Evolutionary conservation across 1,139 yeast genomes (phyloP).

Genomic region (Komagataea norvegica): DNA sequence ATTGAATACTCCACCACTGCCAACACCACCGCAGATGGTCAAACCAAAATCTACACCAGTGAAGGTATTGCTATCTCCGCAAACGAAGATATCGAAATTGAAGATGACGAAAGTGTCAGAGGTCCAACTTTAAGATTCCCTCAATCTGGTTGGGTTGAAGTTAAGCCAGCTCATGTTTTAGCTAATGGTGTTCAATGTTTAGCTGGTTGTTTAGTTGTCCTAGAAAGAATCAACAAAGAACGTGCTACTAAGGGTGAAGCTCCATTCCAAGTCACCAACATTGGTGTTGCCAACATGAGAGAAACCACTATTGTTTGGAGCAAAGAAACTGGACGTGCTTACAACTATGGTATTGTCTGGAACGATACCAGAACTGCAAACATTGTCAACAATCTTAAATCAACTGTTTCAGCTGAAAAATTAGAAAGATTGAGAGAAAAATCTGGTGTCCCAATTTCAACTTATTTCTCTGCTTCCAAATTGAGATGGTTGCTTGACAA

Average conservation of each 20-base stretch:
- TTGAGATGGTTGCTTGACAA: slow-evolving; percentile 87
- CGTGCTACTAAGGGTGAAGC: slow-evolving; percentile 45
- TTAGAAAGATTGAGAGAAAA: slow-evolving; percentile 56
- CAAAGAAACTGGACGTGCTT: slow-evolving; percentile 74
- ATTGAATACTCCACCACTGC: slow-evolving; percentile 84
- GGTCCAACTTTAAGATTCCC: slow-evolving; percentile 73
- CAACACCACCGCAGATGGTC: slow-evolving; percentile 32
- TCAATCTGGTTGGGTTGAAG: slow-evolving; percentile 90
- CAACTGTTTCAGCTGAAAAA: slow-evolving; percentile 52
- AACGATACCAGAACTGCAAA: slow-evolving; percentile 85
- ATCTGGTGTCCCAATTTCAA: slow-evolving; percentile 80
- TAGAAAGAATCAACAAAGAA: slow-evolving; percentile 48
- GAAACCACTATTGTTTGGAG: slow-evolving; percentile 94
- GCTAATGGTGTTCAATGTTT: slow-evolving; percentile 79
- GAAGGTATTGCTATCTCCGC: slow-evolving; percentile 67
- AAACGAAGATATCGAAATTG: slow-evolving; percentile 54
- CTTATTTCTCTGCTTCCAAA: slow-evolving; percentile 90
- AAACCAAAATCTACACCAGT: slow-evolving; percentile 59
- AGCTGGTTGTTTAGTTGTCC: slow-evolving; percentile 55
- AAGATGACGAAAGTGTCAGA: slow-evolving; percentile 42
- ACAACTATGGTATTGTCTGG: slow-evolving; percentile 88
- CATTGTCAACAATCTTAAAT: slow-evolving; percentile 62
- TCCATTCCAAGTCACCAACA: slow-evolving; percentile 52
- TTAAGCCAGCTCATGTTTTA: slow-evolving; percentile 81
- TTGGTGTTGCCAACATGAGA: slow-evolving; percentile 94